Base-by-base conservation (phyloP, 2,329 filamentous ascomycete species). In the Fusarium papillatum region DNA sequence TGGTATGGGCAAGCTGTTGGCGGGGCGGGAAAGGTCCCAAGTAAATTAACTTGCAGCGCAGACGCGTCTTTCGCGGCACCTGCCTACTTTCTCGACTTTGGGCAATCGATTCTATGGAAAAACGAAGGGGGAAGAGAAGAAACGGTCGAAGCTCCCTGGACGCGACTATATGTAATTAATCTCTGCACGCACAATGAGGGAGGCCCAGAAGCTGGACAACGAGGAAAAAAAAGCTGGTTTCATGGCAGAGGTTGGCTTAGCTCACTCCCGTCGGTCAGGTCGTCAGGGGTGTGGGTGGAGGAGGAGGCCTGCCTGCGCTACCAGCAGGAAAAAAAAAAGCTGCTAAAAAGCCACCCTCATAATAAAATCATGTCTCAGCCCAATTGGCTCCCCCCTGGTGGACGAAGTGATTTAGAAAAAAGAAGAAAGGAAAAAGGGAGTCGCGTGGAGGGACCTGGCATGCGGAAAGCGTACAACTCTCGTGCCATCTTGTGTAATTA, bases 351-450 rank as follows among this genome's bases (percentile, higher is more conserved):
- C 34, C 60, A 34, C 64, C 64, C 65, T 72, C 69, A 72, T 78
- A 70, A 78, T 79, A 78, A 79, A 79, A 75, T 78, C 78, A 78
- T 82, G 81, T 82, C 81, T 83, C 80, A 81, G 75, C 71, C 74
- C 65, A 62, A 61, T 64, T 53, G 67, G 62, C 64, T 39, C 26
- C 57, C 65, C 59, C 34, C 55, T 67, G 26, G 26, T 55, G 50
- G 17, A 55, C 50, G 16, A 36, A 41, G 26, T 61, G 50, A 38
- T 66, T 65, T 55, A 29, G 48, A 17, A 67, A 43, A 19, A 43
- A 76, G 55, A n/a, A 64, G 14, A 59, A 36, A 43, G 43, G 26
- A 22, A 17, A 26, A 17, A 60, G 22, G 55, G 55, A 36, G 31
- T 57, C 48, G 24, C 48, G 48, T 53, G 50, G 19, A 34, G 31